Base-by-base conservation (phyloP, 192 early-diverging fungal genomes). In the Rhizoclosmatium sp. region DNA sequence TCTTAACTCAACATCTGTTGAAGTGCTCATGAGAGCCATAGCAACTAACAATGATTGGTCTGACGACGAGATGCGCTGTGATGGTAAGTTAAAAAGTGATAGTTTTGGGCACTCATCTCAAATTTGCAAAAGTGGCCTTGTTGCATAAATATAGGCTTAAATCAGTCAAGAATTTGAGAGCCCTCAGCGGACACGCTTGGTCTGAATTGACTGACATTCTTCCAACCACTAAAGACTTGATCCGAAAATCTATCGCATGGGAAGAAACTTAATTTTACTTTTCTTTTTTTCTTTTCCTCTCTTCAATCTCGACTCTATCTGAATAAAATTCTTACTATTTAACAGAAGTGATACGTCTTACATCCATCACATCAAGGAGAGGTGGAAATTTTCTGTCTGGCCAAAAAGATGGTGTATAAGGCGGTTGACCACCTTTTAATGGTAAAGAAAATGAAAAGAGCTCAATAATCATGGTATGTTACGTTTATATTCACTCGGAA, bases 191-290 rank as follows among this genome's bases (percentile, higher is more conserved):
- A 10, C 49, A 39, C 16, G 65, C 39, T 12, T 76, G 75, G 75
- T 3, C 7, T 3, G 75, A 76, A n/a, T 66, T 76, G 64, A 76
- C 44, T 42, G 51, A 67, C 14, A 12, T 76, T 4, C n/a, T 42
- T 23, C 75, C 75, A 9, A 54, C 64, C n/a, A 66, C 64, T 31
- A 76, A 76, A 44, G 75, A 76, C 65, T 31, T 47, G 48, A n/a
- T 76, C 7, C 58, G 65, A 5, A 45, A 66, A 3, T 60, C 75
- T 31, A 21, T 65, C 10, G 75, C 62, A 12, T 76, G 75, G 75
- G 47, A 56, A 21, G 60, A 62, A 62, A 31, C 31, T 31, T 31
- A 31, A 31, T 31, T 31, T 31, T 31, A 0, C 31, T 31, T 31
- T 31, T 0, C n/a, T n/a, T 31, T 31, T 31, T 31, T 31, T 31